A percentile compares a stretch with the other conserved stretches of the same genome.
Evolutionary conservation across 2,329 filamentous ascomycete genomes (phyloP).

Genomic region (Arthrobotrys conoides): DNA sequence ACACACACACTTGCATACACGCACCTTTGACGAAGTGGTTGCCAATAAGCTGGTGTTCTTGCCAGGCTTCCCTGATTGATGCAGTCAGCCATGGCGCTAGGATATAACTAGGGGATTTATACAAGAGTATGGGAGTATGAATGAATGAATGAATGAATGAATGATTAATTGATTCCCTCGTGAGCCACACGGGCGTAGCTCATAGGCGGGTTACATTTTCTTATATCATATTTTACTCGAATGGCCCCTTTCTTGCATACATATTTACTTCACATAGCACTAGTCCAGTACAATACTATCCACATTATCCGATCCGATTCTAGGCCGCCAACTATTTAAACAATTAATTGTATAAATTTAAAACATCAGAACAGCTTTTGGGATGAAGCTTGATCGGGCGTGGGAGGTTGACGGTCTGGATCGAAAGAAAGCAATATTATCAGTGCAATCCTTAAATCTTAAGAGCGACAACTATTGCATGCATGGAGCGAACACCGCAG

Average conservation of each 20-base stretch:
- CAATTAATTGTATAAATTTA: background rate
- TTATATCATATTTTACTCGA: slow-evolving; percentile 39
- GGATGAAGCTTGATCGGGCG: background rate
- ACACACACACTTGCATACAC: background rate
- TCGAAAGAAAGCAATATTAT: too few relatives aligned
- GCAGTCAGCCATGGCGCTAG: slow-evolving; percentile 20
- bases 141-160: too few relatives aligned
- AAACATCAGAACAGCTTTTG: slow-evolving; percentile 16
- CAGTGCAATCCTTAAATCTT: slow-evolving; percentile 34
- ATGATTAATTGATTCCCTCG: slow-evolving; percentile 32
- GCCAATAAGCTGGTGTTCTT: background rate
- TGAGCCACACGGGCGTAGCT: slow-evolving; percentile 35
- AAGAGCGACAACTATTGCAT: slow-evolving; percentile 52
- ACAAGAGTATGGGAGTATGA: too few relatives aligned
- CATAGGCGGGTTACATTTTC: slow-evolving; percentile 50
- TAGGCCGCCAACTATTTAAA: slow-evolving; percentile 29
- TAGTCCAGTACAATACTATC: background rate
- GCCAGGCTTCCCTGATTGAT: slow-evolving; percentile 19
- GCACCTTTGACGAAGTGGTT: background rate
- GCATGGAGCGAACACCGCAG: slow-evolving; percentile 9
- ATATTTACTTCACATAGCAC: background rate
- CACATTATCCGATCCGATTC: slow-evolving; percentile 19
- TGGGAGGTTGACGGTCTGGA: slow-evolving; percentile 27
- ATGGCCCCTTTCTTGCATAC: background rate
- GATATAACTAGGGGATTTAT: too few relatives aligned